These are phyloP conservation scores for Symbiodinium natans DNA, from an alignment of 73 alveolate species.

Conservation along the genomic window DNA sequence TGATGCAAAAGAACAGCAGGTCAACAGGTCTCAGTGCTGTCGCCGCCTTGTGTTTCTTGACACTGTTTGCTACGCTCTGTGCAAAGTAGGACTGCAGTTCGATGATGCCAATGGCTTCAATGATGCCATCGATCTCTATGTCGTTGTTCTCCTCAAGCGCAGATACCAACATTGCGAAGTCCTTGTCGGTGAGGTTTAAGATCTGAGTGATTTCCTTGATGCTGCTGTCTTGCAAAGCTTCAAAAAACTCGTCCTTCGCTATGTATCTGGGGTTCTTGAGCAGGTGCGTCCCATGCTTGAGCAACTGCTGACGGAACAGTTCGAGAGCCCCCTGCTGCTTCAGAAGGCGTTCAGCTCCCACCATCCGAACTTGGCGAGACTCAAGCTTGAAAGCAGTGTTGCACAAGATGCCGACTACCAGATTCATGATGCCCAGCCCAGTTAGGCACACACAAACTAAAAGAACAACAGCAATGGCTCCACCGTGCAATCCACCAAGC, in stretches of 20 bases:
- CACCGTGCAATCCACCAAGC: constrained; percentile 65
- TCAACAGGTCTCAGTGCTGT: constrained; percentile 77
- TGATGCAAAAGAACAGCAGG: constrained; percentile 45
- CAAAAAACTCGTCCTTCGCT: constrained; percentile 22
- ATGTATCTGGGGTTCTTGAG: constrained; percentile 36
- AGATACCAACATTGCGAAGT: constrained; percentile 39
- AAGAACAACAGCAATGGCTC: constrained; percentile 35
- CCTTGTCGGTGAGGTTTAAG: constrained; percentile 15
- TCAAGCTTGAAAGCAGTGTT: constrained; percentile 87
- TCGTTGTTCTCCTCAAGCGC: constrained; percentile 69
- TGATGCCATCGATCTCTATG: constrained; percentile 69
- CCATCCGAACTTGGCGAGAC: constrained; percentile 51
- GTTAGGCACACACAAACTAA: constrained; percentile 25
- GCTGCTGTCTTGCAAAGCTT: constrained; percentile 25
- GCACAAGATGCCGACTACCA: constrained; percentile 85
- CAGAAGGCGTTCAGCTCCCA: constrained; percentile 49
- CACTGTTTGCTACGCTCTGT: constrained; percentile 47
- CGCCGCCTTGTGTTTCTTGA: constrained; percentile 46
- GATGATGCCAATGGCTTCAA: constrained; percentile 82
- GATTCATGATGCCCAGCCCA: constrained; percentile 64
- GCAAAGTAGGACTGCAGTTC: constrained; percentile 63
- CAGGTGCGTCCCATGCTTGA: constrained; percentile 68
- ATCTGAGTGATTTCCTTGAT: constrained; percentile 39
- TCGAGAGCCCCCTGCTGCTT: constrained; percentile 42
- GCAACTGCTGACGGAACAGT: constrained; percentile 60